Conservation (phyloP, 2,329 filamentous ascomycete genomes). For the Cytospora chrysosperma region DNA sequence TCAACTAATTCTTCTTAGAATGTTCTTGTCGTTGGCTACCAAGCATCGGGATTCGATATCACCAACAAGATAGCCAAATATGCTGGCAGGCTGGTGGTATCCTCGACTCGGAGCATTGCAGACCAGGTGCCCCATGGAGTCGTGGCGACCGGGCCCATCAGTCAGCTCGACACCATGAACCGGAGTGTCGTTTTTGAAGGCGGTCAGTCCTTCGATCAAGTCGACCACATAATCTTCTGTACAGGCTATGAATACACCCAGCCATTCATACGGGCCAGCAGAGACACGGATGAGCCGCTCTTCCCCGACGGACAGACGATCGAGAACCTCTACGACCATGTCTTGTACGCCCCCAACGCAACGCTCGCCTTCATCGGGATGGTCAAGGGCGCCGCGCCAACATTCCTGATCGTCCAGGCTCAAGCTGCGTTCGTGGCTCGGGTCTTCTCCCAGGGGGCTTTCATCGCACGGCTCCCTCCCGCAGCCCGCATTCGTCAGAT, state of each 20-base stretch:
- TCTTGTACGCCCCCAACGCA: neutral
- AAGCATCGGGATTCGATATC: constrained; percentile 10
- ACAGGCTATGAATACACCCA: constrained; percentile 10
- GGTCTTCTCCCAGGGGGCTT: neutral
- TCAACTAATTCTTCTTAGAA: neutral
- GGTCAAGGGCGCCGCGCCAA: constrained; percentile 1
- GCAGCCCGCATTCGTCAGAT: neutral
- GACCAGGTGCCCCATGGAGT: neutral
- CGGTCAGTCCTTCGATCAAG: neutral
- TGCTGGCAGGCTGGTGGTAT: neutral
- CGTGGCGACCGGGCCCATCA: neutral
- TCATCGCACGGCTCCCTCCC: neutral
- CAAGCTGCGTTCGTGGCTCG: constrained; percentile 9
- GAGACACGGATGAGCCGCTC: neutral
- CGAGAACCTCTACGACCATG: neutral
- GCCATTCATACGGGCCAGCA: neutral
- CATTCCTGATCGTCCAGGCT: constrained; percentile 7
- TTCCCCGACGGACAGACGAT: neutral
- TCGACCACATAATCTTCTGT: constrained; percentile 8
- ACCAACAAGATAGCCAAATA: neutral
- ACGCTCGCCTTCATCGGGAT: constrained; percentile 4
- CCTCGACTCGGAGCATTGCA: neutral
- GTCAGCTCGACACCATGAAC: neutral
- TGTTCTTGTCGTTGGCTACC: neutral
- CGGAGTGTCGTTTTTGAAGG: neutral